Percentiles rank a stretch among this genome's conserved stretches.
Conservation (phyloP, 2,329 filamentous ascomycete genomes). For the Aureobasidium melanogenum region DNA sequence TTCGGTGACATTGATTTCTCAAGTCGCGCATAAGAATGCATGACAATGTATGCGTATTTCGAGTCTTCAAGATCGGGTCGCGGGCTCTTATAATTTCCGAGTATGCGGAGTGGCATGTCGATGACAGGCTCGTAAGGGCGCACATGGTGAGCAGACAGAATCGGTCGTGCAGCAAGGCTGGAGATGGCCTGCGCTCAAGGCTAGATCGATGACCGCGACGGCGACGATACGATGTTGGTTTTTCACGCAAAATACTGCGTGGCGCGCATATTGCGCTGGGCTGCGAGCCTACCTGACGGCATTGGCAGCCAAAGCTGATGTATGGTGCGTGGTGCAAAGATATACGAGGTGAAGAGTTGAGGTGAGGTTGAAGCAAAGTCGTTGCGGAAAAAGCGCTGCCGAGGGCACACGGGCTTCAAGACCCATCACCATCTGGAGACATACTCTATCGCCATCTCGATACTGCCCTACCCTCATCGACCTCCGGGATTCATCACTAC, state of each 20-base stretch:
- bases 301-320: not conserved
- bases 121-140: not conserved
- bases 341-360: not conserved
- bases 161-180: not conserved
- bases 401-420: constrained; percentile 1
- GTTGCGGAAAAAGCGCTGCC: constrained; percentile 1
- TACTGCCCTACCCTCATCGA: not conserved
- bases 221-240: not conserved
- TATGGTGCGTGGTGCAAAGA: not conserved
- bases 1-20: no score
- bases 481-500: not conserved
- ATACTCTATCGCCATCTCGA: not conserved
- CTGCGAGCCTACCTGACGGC: not conserved
- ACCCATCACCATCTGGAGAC: not conserved
- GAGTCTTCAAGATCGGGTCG: not conserved
- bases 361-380: constrained; percentile 10
- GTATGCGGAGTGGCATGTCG: not conserved
- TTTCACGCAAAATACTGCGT: not conserved
- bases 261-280: not conserved
- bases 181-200: not conserved
- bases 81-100: not conserved
- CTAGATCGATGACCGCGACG: not conserved
- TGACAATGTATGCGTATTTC: not conserved
- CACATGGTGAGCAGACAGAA: not conserved
- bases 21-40: not conserved